These are phyloP conservation scores for Globisporangium cystogenes DNA, from an alignment of 352 stramenopile species.

Conservation along the genomic window DNA sequence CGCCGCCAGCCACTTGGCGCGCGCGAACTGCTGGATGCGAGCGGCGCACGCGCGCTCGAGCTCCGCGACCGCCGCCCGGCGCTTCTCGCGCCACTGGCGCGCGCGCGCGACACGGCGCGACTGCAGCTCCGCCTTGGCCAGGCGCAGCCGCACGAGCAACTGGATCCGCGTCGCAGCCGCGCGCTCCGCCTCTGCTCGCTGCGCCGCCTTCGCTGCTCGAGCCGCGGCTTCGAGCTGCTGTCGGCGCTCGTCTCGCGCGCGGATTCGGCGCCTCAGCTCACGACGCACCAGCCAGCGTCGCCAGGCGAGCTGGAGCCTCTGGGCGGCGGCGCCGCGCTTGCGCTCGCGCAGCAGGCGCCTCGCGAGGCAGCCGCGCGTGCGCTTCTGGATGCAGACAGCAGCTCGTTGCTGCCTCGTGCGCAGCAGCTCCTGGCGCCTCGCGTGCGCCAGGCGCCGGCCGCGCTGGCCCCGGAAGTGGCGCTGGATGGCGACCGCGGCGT, in stretches of 20 bases:
- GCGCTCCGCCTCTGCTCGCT: conserved; percentile 18
- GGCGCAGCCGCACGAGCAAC: conserved; percentile 16
- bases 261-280: conserved; percentile 7
- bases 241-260: conserved; percentile 11
- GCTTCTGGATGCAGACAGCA: conserved; percentile 33
- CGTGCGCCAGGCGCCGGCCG: conserved; percentile 8
- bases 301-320: conserved; percentile 29
- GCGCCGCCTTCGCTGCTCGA: conserved; percentile 7
- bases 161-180: conserved; percentile 27
- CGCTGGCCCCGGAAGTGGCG: conserved; percentile 21
- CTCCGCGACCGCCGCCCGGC: conserved; percentile 4
- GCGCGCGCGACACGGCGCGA: conserved; percentile 14
- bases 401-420: conserved; percentile 14
- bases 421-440: conserved; percentile 13
- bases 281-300: conserved; percentile 19
- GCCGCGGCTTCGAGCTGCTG: conserved; percentile 8
- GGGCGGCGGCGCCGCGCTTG: conserved; percentile 13
- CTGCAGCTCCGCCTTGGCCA: conserved; percentile 16
- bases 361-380: conserved; percentile 24
- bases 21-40: conserved; percentile 35
- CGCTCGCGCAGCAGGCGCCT: conserved; percentile 12
- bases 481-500: conserved; percentile 38
- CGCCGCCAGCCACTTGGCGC: conserved; percentile 16
- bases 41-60: conserved; percentile 22
- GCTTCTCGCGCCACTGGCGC: conserved; percentile 10